Conservation (phyloP, 768 basidiomycete species). For the Pisolithus orientalis region DNA sequence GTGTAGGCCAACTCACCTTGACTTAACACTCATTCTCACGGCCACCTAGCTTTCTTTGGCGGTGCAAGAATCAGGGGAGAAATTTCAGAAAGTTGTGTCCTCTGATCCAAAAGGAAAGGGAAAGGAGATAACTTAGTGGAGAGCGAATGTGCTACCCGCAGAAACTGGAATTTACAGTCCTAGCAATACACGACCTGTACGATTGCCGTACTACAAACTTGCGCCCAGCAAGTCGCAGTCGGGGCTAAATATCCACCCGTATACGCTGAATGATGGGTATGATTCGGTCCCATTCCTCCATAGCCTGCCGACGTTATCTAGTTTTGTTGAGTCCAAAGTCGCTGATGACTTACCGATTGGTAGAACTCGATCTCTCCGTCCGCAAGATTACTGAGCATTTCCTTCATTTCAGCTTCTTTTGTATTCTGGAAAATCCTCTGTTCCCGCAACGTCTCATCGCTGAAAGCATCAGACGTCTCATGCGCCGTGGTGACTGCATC, state of each 20-base stretch:
- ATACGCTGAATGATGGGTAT: conserved; percentile 92
- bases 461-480: conserved; percentile 95
- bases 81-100: conserved; percentile 32
- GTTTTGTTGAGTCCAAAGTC: conserved; percentile 1
- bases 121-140: conserved; percentile 5
- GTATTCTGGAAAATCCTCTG: conserved; percentile 84
- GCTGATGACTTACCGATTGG: conserved; percentile 54
- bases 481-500: conserved; percentile 94
- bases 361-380: conserved; percentile 96
- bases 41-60: conserved; percentile 57
- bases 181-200: conserved; percentile 9
- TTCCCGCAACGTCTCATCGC: conserved; percentile 89
- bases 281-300: conserved; percentile 97
- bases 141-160: neutral
- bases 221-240: conserved; percentile 13
- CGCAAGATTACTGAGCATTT: conserved; percentile 81
- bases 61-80: conserved; percentile 75
- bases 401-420: conserved; percentile 96
- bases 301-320: conserved; percentile 45
- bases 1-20: conserved; percentile 37
- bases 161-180: conserved; percentile 1
- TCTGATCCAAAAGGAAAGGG: conserved; percentile 9
- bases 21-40: conserved; percentile 1
- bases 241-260: conserved; percentile 75
- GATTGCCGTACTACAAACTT: neutral